Evolutionary conservation across 1,284 basidiomycete species (phyloP).

Genomic region (Phenoliferia sp.): DNA sequence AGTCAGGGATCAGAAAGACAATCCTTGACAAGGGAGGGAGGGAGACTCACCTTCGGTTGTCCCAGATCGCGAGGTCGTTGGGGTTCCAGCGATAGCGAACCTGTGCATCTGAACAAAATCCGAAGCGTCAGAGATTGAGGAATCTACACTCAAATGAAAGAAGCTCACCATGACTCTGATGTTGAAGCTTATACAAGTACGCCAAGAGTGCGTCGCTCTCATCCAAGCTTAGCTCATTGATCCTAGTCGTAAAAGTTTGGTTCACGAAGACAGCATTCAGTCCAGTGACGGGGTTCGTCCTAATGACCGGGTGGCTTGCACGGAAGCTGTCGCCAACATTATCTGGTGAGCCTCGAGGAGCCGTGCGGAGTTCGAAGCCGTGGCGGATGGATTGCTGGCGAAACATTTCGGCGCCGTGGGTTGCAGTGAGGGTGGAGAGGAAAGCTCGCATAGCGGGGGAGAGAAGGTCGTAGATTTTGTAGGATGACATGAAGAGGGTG

Average conservation of each 20-base stretch:
- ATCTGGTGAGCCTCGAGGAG: constrained; percentile 52
- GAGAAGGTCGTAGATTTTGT: constrained; percentile 43
- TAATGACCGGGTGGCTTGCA: constrained; percentile 37
- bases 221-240: constrained; percentile 56
- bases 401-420: constrained; percentile 56
- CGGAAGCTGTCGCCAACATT: constrained; percentile 55
- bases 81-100: constrained; percentile 50
- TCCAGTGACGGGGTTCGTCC: constrained; percentile 57
- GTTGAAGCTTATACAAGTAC: constrained; percentile 45
- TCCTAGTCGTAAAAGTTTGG: constrained; percentile 59
- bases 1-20: neutral
- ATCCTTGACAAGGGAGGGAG: constrained; percentile 2
- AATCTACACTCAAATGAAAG: neutral
- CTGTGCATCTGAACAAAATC: constrained; percentile 50
- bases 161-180: constrained; percentile 21
- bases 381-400: constrained; percentile 39
- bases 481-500: constrained; percentile 39
- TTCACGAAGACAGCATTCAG: constrained; percentile 64
- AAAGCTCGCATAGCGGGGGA: constrained; percentile 56
- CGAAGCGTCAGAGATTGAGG: neutral
- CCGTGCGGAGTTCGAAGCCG: constrained; percentile 37
- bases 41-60: constrained; percentile 38
- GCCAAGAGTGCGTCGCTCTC: constrained; percentile 55
- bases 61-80: constrained; percentile 47
- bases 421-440: constrained; percentile 57